Evolutionary conservation across 768 basidiomycete genomes (phyloP).

Genomic region (Termitomyces sp.): DNA sequence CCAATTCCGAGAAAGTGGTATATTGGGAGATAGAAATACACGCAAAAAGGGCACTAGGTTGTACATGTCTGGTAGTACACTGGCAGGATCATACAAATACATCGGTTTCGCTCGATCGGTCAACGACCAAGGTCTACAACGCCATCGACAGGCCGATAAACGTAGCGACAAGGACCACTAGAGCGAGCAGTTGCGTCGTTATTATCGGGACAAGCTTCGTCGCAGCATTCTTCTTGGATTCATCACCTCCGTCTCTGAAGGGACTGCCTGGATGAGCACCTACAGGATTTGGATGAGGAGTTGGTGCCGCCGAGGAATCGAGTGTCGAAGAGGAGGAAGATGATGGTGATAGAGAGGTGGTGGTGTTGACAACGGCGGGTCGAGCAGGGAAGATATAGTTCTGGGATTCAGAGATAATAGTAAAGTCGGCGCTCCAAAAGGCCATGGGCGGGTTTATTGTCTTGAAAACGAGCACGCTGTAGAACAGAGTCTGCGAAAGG

Average conservation of each 20-base stretch:
- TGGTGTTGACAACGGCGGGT: slow-evolving; percentile 16
- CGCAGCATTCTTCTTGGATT: slow-evolving; percentile 19
- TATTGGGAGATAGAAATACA: background rate
- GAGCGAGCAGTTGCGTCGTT: slow-evolving; percentile 40
- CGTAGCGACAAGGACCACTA: slow-evolving; percentile 56
- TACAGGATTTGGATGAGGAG: slow-evolving; percentile 11
- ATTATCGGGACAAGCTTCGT: slow-evolving; percentile 30
- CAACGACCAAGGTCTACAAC: slow-evolving; percentile 27
- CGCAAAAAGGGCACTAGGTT: background rate
- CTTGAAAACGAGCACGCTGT: slow-evolving; percentile 35
- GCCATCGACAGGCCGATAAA: slow-evolving; percentile 58
- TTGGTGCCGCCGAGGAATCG: background rate
- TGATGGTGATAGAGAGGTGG: background rate
- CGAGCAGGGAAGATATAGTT: slow-evolving; percentile 21
- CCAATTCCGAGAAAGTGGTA: background rate
- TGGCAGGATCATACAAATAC: background rate
- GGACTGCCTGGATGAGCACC: slow-evolving; percentile 15
- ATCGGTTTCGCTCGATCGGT: background rate
- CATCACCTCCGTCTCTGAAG: slow-evolving; percentile 12
- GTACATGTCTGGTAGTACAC: slow-evolving; percentile 2
- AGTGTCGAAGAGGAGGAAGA: slow-evolving; percentile 6
- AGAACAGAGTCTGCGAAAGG: background rate
- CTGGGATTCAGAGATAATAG: slow-evolving; percentile 27
- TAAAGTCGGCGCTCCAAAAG: slow-evolving; percentile 54
- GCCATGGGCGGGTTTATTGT: slow-evolving; percentile 27